Base-by-base conservation (phyloP, 768 basidiomycete species). In the Botryobasidium botryosum region DNA sequence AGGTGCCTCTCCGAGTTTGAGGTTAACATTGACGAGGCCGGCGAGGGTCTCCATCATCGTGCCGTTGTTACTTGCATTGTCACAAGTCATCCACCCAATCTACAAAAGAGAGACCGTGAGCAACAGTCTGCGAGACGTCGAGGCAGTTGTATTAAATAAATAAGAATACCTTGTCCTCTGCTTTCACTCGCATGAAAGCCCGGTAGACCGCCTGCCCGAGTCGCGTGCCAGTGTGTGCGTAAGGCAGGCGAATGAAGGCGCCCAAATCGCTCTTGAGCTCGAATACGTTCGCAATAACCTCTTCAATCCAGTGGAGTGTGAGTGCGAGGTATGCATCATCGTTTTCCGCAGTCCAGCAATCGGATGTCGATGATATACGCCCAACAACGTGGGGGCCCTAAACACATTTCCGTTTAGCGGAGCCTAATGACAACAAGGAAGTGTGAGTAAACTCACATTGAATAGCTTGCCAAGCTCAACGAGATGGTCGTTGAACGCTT, bases 331-430 rank as follows among this genome's bases (percentile, higher is more conserved):
- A 68, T 1, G 52, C 57, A 51, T 67, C 63, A 1, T 50, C 47
- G 46, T 62, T 66, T 6, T 28, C 40, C 2, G 65, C 65, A 39
- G 64, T 63, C 66, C 65, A 67, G 12, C 56, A 62, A 51, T 68
- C 60, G 50, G 62, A 63, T 5, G 64, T 68, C 5, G 61, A 18
- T 31, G 51, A 60, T 28, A 63, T 55, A 5, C 41, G n/a, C 3
- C 61, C 62, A 5, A 28, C 45, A 7, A 57, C 56, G 2, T 31
- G 40, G 1, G 44, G 36, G 35, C 55, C 49, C n/a, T n/a, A n/a
- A n/a, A n/a, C n/a, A n/a, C n/a, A n/a, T n/a, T n/a, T n/a, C n/a
- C n/a, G n/a, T n/a, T n/a, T n/a, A n/a, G n/a, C n/a, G n/a, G n/a
- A n/a, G n/a, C n/a, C n/a, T n/a, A n/a, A n/a, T n/a, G n/a, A n/a